Evolutionary conservation across 768 basidiomycete genomes (phyloP), one percentile per base, ranked within the genome.

Genomic region (Neoboletus subvelutipes): DNA sequence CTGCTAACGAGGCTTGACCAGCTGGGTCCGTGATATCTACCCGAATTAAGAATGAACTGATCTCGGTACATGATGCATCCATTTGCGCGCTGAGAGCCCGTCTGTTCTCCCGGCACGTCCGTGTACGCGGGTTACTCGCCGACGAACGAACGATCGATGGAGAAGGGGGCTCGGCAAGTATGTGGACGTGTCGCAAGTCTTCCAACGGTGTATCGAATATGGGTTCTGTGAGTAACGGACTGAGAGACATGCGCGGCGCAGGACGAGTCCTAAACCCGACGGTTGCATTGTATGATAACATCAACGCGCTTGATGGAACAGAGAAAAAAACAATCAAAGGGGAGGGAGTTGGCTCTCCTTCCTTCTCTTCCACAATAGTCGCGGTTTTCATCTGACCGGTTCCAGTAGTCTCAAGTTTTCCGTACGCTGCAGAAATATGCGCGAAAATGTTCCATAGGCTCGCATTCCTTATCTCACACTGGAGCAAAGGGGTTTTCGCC

Each of bases 271-370:
- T 55, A 12, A 71, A 60, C 9, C 57, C 60, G 13, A 71, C 64
- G 3, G 11, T 56, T 8, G 59, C 60, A 11, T 52, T 39, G 42
- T 10, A 5, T 9, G 64, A 60, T 1, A 56, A 26, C 54, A 71
- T 28, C 45, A 71, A 45, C 4, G 58, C 36, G 28, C 59, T 56
- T 1, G 70, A 65, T 5, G 60, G 63, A 5, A 34, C 33, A 20
- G 62, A 46, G 34, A 72, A 71, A 45, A 54, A 71, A n/a, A 71
- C 55, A 5, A 72, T 50, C 40, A 71, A 41, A 15, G 69, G 55
- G 2, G 64, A 61, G 3, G 65, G 34, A 13, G 54, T 46, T 22
- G 56, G 37, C 51, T 68, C 54, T 39, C 65, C 53, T 58, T 53
- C 51, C 45, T 49, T 41, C 10, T 61, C 72, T 29, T 64, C 60